phyloP scores from a whole-genome alignment of 1,139 yeast genomes.

The Pichia sp. region DNA sequence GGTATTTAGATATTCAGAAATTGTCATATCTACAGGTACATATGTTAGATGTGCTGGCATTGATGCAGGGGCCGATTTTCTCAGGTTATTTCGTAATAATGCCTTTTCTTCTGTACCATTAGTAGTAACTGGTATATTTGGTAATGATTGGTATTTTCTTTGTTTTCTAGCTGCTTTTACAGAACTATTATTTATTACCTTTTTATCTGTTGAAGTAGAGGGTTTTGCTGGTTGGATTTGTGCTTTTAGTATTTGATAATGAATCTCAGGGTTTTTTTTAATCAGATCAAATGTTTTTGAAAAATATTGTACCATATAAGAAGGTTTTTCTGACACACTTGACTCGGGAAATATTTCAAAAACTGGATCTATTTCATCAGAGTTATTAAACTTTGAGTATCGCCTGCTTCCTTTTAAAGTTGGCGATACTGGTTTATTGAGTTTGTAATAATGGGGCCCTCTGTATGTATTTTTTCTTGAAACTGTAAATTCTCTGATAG shows the following conservation, averaged over 20 bases:
- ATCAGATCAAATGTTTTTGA: slow-evolving; percentile 11
- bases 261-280: slow-evolving; percentile 13
- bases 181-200: background rate
- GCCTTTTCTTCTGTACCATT: background rate
- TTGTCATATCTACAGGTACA: slow-evolving; percentile 12
- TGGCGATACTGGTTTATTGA: slow-evolving; percentile 1
- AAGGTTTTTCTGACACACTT: slow-evolving; percentile 18
- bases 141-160: slow-evolving; percentile 13
- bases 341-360: slow-evolving; percentile 10
- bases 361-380: slow-evolving; percentile 10
- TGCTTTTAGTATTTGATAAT: slow-evolving; percentile 14
- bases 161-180: background rate
- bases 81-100: background rate
- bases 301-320: slow-evolving; percentile 18
- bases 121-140: slow-evolving; percentile 1
- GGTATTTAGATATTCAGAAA: slow-evolving; percentile 15
- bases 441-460: slow-evolving; percentile 15
- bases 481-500: slow-evolving; percentile 12
- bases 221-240: slow-evolving; percentile 4
- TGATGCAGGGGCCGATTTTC: slow-evolving; percentile 14
- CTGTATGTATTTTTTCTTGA: slow-evolving; percentile 18
- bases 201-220: background rate
- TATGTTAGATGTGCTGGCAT: slow-evolving; percentile 5
- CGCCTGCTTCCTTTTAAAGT: slow-evolving; percentile 3
- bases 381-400: slow-evolving; percentile 7